Evolutionary conservation across 2,329 filamentous ascomycete genomes (phyloP), one percentile per base, ranked within the genome.

Genomic region (Rhinocladiella similis): DNA sequence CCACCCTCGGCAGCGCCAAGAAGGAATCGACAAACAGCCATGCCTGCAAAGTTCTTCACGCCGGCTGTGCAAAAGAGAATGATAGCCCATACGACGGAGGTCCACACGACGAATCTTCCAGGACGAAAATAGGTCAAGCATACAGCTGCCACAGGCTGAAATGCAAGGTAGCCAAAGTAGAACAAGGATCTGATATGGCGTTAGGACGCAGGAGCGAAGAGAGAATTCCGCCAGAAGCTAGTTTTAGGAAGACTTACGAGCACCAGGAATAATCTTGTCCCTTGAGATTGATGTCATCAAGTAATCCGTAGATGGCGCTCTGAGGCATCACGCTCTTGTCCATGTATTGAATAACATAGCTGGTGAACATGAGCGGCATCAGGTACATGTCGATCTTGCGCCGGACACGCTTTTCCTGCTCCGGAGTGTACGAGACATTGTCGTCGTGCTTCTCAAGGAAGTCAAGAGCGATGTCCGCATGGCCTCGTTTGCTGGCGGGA

Each of bases 171-270:
- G 49, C 83, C 84, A 59, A 90, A 84, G 73, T 89, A 90, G 62
- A 90, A 88, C 76, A 84, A 88, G 10, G 86, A 88, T 0, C 84
- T 88, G n/a, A n/a, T n/a, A n/a, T n/a, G n/a, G n/a, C n/a, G n/a
- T n/a, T n/a, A n/a, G n/a, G n/a, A n/a, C n/a, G n/a, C n/a, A n/a
- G n/a, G n/a, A n/a, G n/a, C n/a, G n/a, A n/a, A n/a, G n/a, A n/a
- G n/a, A n/a, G n/a, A n/a, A n/a, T n/a, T n/a, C n/a, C n/a, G n/a
- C n/a, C n/a, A n/a, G 50, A 90, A 43, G 41, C 41, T 18, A 18
- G 75, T n/a, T n/a, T 87, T 87, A 90, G 25, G 79, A 82, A 68
- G 84, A 91, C 20, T 72, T 70, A 18, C 71, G 57, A 4, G 69
- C 60, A 22, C 74, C 79, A 35, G 73, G 63, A 4, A 86, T 69